Conservation (phyloP, 805 yeast genomes). For the Candida germanica region DNA sequence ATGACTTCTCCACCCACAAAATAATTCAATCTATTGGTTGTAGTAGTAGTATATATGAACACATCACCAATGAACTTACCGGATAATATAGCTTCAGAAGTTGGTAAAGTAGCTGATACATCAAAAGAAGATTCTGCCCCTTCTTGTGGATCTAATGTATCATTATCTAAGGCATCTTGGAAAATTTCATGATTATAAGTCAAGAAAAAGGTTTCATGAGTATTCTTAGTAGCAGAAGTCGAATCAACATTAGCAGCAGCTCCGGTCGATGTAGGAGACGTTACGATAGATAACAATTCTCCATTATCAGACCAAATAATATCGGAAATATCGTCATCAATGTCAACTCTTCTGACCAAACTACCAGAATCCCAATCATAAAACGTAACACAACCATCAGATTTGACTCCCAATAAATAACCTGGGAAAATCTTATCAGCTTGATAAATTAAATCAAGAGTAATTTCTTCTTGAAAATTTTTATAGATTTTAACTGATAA, state of each 20-base stretch:
- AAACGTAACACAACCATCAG: conserved; percentile 80
- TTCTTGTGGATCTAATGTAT: conserved; percentile 68
- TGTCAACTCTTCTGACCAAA: conserved; percentile 85
- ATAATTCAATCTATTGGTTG: conserved; percentile 82
- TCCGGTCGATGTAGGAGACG: conserved; percentile 22
- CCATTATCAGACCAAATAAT: conserved; percentile 94
- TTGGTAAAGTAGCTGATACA: conserved; percentile 71
- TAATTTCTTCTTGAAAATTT: conserved; percentile 77
- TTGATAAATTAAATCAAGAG: conserved; percentile 63
- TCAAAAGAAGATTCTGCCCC: conserved; percentile 88
- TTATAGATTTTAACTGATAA: conserved; percentile 68
- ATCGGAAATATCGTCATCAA: conserved; percentile 66
- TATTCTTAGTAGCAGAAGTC: conserved; percentile 16
- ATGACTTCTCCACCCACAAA: conserved; percentile 92
- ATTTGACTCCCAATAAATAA: conserved; percentile 78
- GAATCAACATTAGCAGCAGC: conserved; percentile 15
- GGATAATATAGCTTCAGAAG: conserved; percentile 69
- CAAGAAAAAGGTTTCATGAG: conserved; percentile 73
- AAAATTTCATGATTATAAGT: conserved; percentile 68
- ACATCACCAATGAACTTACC: conserved; percentile 99
- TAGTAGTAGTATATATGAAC: conserved; percentile 80
- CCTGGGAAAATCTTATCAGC: conserved; percentile 87
- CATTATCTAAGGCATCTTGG: conserved; percentile 57
- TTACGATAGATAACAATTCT: conserved; percentile 73
- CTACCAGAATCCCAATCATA: conserved; percentile 92